A percentile compares a stretch with the other conserved stretches of the same genome.
Conservation (phyloP, 352 stramenopile species). For the Elongisporangium prolatum region DNA sequence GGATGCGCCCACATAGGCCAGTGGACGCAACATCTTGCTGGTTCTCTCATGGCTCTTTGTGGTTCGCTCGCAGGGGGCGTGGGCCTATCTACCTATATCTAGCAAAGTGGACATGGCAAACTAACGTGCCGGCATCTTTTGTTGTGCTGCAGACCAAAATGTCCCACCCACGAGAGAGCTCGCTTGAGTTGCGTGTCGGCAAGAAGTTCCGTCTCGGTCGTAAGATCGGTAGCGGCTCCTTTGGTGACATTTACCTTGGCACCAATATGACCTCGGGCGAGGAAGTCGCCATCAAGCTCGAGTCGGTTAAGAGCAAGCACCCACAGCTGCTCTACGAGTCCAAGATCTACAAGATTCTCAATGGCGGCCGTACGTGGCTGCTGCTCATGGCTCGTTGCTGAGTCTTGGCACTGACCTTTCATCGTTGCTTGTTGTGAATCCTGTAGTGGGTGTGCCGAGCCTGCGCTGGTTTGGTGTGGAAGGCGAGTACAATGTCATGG, state of each 20-base stretch:
- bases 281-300: constrained; percentile 99
- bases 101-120: neutral
- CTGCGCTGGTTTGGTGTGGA: constrained; percentile 99
- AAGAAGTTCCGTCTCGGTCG: constrained; percentile 99
- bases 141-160: constrained; percentile 73
- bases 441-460: constrained; percentile 95
- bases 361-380: constrained; percentile 92
- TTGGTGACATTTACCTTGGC: constrained; percentile 99
- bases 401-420: neutral
- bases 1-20: neutral
- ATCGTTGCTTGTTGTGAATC: constrained; percentile 7
- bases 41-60: neutral
- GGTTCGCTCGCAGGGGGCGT: neutral
- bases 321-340: constrained; percentile 99
- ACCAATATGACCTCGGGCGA: constrained; percentile 99
- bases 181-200: constrained; percentile 96
- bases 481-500: constrained; percentile 99
- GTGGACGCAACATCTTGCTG: neutral
- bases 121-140: constrained; percentile 40
- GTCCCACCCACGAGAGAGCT: constrained; percentile 63
- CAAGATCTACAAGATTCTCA: constrained; percentile 99
- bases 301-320: constrained; percentile 96
- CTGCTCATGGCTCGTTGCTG: constrained; percentile 1
- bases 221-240: constrained; percentile 99
- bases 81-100: neutral